Conservation (phyloP, 164 flowering plant genomes). For the Aristolochia californica region DNA sequence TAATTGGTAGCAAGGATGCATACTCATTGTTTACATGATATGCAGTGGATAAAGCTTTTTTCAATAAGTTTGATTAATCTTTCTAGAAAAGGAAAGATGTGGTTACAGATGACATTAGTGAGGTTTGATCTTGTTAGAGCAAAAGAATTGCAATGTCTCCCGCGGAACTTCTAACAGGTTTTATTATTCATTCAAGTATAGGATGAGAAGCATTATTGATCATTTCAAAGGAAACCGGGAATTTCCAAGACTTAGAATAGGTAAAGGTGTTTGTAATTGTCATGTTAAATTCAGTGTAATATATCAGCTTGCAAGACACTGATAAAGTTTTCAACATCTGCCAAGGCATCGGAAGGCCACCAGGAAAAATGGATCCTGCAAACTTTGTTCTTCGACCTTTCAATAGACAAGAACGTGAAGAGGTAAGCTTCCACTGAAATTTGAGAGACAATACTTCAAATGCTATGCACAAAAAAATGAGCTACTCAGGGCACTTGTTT, state of each 20-base stretch:
- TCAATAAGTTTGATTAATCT: too few species aligned
- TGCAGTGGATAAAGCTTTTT: not conserved
- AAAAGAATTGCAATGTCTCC: too few species aligned
- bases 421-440: constrained; percentile 31
- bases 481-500: not conserved
- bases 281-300: too few species aligned
- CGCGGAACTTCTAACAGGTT: too few species aligned
- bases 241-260: constrained; percentile 84
- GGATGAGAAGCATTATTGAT: constrained; percentile 82
- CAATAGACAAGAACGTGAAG: constrained; percentile 64
- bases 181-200: constrained; percentile 10
- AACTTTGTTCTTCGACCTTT: constrained; percentile 73
- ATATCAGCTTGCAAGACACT: too few species aligned
- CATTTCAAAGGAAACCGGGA: constrained; percentile 73
- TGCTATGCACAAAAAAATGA: too few species aligned
- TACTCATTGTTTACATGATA: not conserved
- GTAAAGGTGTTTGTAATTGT: constrained; percentile 17
- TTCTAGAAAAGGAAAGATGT: too few species aligned
- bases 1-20: too few species aligned
- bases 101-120: too few species aligned
- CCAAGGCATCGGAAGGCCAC: constrained; percentile 89
- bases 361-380: constrained; percentile 76
- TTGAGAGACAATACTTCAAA: too few species aligned
- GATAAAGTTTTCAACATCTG: not conserved
- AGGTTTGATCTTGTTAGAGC: too few species aligned